A percentile compares a stretch with the other conserved stretches of the same genome.
These are phyloP conservation scores for Blastomyces silverae DNA, from an alignment of 2,329 filamentous ascomycete species.

Conservation along the genomic window DNA sequence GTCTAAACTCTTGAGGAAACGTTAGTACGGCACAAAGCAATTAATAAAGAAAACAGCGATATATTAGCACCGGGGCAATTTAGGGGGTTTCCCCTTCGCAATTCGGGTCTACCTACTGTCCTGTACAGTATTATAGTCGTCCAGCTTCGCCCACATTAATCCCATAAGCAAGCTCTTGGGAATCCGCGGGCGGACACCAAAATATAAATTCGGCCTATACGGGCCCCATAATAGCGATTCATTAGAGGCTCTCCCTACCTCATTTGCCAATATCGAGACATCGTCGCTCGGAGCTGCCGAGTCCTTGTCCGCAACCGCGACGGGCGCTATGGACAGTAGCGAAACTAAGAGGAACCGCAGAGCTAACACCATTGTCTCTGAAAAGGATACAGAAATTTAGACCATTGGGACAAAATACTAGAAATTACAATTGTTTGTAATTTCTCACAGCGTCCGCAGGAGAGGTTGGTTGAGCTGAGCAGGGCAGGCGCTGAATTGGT, in stretches of 20 bases:
- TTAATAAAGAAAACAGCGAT: background rate
- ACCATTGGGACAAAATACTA: conserved; percentile 2
- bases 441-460: background rate
- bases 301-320: conserved; percentile 2
- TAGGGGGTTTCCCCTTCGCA: background rate
- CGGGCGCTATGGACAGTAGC: conserved; percentile 21
- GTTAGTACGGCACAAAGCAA: background rate
- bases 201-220: conserved; percentile 90
- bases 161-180: conserved; percentile 75
- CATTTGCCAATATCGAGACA: conserved; percentile 34
- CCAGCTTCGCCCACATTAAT: conserved; percentile 81
- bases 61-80: background rate
- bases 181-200: conserved; percentile 75
- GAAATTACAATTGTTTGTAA: background rate
- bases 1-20: conserved; percentile 61
- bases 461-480: background rate
- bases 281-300: conserved; percentile 27
- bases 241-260: conserved; percentile 53
- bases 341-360: conserved; percentile 18
- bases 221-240: conserved; percentile 91
- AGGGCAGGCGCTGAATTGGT: background rate
- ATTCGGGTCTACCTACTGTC: conserved; percentile 52
- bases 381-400: conserved; percentile 3
- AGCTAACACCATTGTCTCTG: conserved; percentile 7
- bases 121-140: conserved; percentile 69